Base-by-base conservation (phyloP, 2,329 filamentous ascomycete species). In the Monosporascus sp. region DNA sequence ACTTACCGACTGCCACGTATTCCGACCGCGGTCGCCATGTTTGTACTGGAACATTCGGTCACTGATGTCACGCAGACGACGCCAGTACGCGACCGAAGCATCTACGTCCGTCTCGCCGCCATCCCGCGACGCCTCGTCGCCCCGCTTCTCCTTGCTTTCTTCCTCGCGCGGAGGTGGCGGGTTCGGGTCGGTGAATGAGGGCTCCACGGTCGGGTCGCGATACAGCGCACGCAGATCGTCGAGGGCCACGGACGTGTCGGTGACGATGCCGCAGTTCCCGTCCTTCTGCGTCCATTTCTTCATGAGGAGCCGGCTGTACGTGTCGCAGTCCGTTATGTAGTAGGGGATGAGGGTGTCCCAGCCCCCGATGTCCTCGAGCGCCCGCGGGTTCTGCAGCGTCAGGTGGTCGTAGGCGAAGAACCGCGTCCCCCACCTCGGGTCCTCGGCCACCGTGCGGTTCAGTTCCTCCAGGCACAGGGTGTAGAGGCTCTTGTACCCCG, bases 401-500 rank as follows among this genome's bases (percentile, higher is more conserved):
- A 85, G 70, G 56, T 79, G 76, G 61, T 84, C 81, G 66, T 83
- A 84, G 14, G 77, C 72, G 63, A 82, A 84, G 65, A 81, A 80
- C n/a, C 74, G 72, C 49, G 75, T 65, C 0, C 69, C 79, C 81
- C 80, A 84, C 49, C 68, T 64, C 8, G 69, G 62, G 35, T 70
- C 67, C 1, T 60, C 60, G 3, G 55, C 52, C 1, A 68, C 51
- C 9, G 70, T 67, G 9, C 61, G 56, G 38, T 65, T 65, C 1
- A 75, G 65, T 50, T 70, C 68, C 44, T 67, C 56, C 5, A 75
- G 63, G 15, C 68, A 68, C 4, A 74, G 65, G 48, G 70, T 67
- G 60, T 77, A 77, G 3, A 75, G 56, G 4, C 69, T 69, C 58
- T 70, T 71, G 62, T 75, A 75, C 0, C 67, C 72, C 3, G 62